Evolutionary conservation across 2,329 filamentous ascomycete species (phyloP).

Genomic region (Diaporthe eres): DNA sequence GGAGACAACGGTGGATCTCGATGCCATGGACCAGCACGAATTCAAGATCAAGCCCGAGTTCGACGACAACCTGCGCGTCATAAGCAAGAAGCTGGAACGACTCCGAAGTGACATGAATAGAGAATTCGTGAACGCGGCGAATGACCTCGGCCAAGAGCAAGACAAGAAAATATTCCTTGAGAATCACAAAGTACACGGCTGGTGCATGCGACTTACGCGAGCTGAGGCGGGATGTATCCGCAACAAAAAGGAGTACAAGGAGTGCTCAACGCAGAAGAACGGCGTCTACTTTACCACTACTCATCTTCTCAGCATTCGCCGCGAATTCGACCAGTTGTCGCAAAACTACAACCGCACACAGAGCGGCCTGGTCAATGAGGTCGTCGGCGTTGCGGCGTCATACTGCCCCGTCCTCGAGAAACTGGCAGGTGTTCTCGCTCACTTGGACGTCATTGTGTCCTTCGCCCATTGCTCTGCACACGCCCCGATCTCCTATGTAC

Average conservation of each 20-base stretch:
- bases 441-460: slow-evolving; percentile 94
- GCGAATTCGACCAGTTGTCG: slow-evolving; percentile 94
- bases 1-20: slow-evolving; percentile 95
- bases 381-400: slow-evolving; percentile 92
- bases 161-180: slow-evolving; percentile 99
- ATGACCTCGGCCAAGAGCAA: slow-evolving; percentile 89
- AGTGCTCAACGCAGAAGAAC: slow-evolving; percentile 98
- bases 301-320: slow-evolving; percentile 81
- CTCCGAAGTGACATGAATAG: slow-evolving; percentile 85
- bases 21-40: slow-evolving; percentile 95
- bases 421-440: slow-evolving; percentile 88
- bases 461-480: slow-evolving; percentile 95
- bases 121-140: slow-evolving; percentile 82
- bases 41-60: slow-evolving; percentile 99
- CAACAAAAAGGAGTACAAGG: slow-evolving; percentile 90
- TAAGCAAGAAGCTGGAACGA: slow-evolving; percentile 91
- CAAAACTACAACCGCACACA: slow-evolving; percentile 97
- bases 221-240: slow-evolving; percentile 94
- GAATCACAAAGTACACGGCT: slow-evolving; percentile 95
- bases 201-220: slow-evolving; percentile 94
- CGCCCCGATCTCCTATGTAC: slow-evolving; percentile 90
- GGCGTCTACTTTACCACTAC: slow-evolving; percentile 98
- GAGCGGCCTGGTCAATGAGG: slow-evolving; percentile 89
- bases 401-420: slow-evolving; percentile 95
- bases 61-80: slow-evolving; percentile 88